These are phyloP conservation scores for Pythium sukuiense DNA, from an alignment of 352 stramenopile genomes.

Conservation along the genomic window DNA sequence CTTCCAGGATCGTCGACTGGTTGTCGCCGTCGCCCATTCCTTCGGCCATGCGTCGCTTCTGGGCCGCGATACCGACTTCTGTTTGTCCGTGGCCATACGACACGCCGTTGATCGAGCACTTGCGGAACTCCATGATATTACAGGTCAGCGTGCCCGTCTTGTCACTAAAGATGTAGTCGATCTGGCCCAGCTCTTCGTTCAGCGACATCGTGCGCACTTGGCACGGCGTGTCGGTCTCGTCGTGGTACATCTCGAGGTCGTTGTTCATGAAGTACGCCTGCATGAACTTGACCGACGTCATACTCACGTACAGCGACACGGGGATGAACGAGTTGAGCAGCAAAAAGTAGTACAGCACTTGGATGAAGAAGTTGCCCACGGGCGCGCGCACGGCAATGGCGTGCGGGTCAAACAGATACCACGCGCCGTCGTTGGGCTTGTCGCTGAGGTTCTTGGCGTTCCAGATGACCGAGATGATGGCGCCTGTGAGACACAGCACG, in stretches of 20 bases:
- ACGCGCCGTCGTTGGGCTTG: constrained; percentile 38
- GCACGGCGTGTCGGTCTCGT: constrained; percentile 91
- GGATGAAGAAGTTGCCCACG: constrained; percentile 84
- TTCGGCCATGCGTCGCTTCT: constrained; percentile 61
- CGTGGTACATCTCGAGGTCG: constrained; percentile 93
- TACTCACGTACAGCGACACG: constrained; percentile 94
- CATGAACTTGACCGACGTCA: constrained; percentile 93
- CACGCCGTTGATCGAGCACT: constrained; percentile 93
- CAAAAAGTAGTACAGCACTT: constrained; percentile 90
- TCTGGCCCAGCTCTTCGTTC: constrained; percentile 93
- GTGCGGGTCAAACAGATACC: constrained; percentile 67
- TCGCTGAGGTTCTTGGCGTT: constrained; percentile 61
- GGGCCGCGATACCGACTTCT: constrained; percentile 76
- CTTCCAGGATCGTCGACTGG: constrained; percentile 29
- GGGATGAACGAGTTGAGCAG: constrained; percentile 94
- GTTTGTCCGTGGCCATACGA: constrained; percentile 91
- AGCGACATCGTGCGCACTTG: constrained; percentile 92
- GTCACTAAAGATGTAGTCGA: constrained; percentile 93
- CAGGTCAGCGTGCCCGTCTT: constrained; percentile 96
- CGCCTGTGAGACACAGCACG: constrained; percentile 66
- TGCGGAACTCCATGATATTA: constrained; percentile 97
- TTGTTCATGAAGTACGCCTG: constrained; percentile 92
- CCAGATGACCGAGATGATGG: constrained; percentile 64
- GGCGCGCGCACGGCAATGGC: constrained; percentile 54
- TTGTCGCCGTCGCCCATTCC: constrained; percentile 28